phyloP scores from a whole-genome alignment of 139 green algal species.

The Chlorella vulgaris region DNA sequence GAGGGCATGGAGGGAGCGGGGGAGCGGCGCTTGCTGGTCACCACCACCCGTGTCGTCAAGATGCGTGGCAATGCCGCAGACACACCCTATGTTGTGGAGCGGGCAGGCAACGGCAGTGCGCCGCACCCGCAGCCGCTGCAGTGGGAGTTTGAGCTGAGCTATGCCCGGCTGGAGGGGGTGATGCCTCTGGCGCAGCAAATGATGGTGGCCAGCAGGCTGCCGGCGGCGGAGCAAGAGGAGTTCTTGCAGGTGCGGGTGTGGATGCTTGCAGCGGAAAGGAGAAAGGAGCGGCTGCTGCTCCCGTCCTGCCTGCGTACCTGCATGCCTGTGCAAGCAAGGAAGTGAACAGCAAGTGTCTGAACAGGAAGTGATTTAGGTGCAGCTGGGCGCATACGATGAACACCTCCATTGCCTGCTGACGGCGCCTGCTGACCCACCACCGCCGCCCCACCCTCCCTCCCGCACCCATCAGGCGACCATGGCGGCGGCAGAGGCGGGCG shows the following conservation, averaged over 20 bases:
- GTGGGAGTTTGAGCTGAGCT: constrained; percentile 75
- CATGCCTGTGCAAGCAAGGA: no score
- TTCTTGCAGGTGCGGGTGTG: constrained; percentile 50
- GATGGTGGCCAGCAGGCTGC: constrained; percentile 63
- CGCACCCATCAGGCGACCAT: constrained; percentile 5
- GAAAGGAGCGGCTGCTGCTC: no score
- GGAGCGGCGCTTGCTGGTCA: constrained; percentile 33
- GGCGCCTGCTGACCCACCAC: no score
- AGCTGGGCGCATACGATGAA: no score
- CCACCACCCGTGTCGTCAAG: constrained; percentile 43
- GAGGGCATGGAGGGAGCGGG: constrained; percentile 44
- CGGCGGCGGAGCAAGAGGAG: constrained; percentile 50
- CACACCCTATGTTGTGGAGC: constrained; percentile 67
- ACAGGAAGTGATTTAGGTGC: no score
- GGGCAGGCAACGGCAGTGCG: not conserved
- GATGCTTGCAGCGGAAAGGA: not conserved
- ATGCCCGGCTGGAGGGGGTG: constrained; percentile 66
- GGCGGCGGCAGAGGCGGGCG: constrained; percentile 49
- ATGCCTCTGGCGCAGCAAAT: constrained; percentile 70
- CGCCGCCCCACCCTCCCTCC: not conserved
- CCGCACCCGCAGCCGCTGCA: not conserved
- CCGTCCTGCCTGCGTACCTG: no score
- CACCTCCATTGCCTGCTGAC: no score
- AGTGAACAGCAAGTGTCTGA: no score
- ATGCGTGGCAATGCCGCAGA: constrained; percentile 82